Base-by-base conservation (phyloP, 768 basidiomycete genomes). In the Amanita rubescens region DNA sequence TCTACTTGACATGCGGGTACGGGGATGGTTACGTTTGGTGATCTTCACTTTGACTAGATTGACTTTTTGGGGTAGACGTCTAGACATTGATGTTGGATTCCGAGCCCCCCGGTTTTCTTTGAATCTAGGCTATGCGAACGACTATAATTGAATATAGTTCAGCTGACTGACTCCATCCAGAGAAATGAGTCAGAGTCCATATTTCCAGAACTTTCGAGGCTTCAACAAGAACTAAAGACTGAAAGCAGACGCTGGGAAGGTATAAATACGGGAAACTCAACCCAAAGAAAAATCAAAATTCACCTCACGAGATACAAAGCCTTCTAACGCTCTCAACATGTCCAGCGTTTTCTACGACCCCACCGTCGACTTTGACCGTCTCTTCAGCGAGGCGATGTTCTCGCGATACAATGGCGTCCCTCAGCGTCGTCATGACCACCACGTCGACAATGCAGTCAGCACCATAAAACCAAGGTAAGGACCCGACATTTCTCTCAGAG, bases 371-470 rank as follows among this genome's bases (percentile, higher is more conserved):
- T n/a, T n/a, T n/a, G n/a, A 30, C 8, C 25, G 34, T 27, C 20
- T 49, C 47, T 73, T 74, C 49, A 73, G 77, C 58, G 69, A 71
- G 12, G 67, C 68, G 11, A 34, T 59, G 3, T 11, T n/a, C 3
- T 30, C 20, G 42, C 12, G 42, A 14, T 43, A 19, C 3, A 43
- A 5, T 4, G 19, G 19, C n/a, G n/a, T n/a, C n/a, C n/a, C n/a
- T n/a, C n/a, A n/a, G 20, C 14, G 42, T 9, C 42, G 19, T n/a
- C 4, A 17, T 14, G 14, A 37, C 2, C 12, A 37, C 37, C n/a
- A n/a, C 8, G 37, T 7, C 15, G 17, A 41, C 39, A 41, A 12
- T 0, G 17, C 9, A 38, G 17, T 7, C 10, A 20, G 39, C 27
- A 30, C 27, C 3, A 8, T 30, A 3, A 3, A 30, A 19, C 39